Evolutionary conservation across 208 protist species (phyloP).

Genomic region (Balamuthia mandrillaris): DNA sequence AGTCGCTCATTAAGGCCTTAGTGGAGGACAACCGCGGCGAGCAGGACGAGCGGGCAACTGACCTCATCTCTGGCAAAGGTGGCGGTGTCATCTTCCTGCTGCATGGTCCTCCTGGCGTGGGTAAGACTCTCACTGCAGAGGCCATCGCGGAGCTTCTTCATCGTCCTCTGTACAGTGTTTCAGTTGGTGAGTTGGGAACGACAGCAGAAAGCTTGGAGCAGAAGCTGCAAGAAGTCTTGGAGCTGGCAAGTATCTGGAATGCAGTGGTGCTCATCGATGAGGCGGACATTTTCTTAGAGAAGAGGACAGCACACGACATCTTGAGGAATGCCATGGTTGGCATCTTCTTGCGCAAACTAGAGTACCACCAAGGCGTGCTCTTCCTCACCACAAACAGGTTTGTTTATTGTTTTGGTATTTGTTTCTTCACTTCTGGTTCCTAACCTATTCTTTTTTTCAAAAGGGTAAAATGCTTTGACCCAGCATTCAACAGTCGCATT

Average conservation of each 20-base stretch:
- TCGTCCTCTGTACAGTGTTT: constrained; percentile 56
- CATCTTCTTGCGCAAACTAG: constrained; percentile 57
- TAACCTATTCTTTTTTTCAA: too few relatives aligned
- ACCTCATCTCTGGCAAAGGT: constrained; percentile 62
- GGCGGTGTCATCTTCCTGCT: constrained; percentile 60
- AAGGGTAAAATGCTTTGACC: constrained; percentile 41
- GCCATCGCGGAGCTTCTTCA: constrained; percentile 58
- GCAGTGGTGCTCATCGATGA: constrained; percentile 61
- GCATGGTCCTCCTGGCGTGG: constrained; percentile 53
- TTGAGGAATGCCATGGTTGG: constrained; percentile 58
- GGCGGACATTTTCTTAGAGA: constrained; percentile 56
- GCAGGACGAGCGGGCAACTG: background rate
- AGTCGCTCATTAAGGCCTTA: constrained; percentile 37
- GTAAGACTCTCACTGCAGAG: constrained; percentile 65
- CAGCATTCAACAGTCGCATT: constrained; percentile 58
- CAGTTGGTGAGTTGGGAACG: constrained; percentile 55
- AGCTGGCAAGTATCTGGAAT: constrained; percentile 40
- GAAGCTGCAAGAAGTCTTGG: constrained; percentile 44
- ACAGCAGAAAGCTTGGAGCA: constrained; percentile 31
- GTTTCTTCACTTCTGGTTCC: too few relatives aligned
- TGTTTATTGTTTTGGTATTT: constrained; percentile 45
- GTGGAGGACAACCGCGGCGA: constrained; percentile 41
- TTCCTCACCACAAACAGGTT: constrained; percentile 64
- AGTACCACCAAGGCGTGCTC: constrained; percentile 59
- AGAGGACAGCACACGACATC: constrained; percentile 35